Conservation (phyloP, 345 rosid genomes). For the Alliaria petiolata region DNA sequence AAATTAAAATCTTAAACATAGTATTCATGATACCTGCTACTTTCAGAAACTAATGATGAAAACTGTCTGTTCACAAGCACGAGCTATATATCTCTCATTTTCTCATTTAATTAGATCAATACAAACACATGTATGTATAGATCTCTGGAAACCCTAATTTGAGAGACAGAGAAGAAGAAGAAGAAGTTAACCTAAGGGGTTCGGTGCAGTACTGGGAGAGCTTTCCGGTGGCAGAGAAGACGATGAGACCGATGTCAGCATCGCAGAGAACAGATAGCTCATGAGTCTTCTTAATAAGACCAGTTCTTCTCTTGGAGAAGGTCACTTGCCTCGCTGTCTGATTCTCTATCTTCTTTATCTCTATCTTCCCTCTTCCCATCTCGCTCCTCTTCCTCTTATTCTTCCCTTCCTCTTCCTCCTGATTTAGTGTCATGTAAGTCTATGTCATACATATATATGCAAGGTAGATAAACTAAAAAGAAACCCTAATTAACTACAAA, state of each 20-base stretch:
- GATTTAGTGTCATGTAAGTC: conserved; percentile 1
- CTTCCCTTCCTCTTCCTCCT: conserved; percentile 15
- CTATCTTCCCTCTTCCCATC: conserved; percentile 50
- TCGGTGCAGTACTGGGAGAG: conserved; percentile 37
- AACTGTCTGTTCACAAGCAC: conserved; percentile 31
- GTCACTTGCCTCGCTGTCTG: conserved; percentile 44
- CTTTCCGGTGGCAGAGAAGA: conserved; percentile 47
- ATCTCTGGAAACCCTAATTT: conserved; percentile 34
- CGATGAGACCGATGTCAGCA: conserved; percentile 47
- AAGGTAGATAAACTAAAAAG: neutral
- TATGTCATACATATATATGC: neutral
- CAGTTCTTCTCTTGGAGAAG: conserved; percentile 43
- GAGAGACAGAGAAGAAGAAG: conserved; percentile 8
- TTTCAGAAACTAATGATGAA: conserved; percentile 30
- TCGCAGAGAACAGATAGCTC: conserved; percentile 51
- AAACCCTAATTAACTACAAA: conserved; percentile 4
- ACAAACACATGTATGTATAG: conserved; percentile 18
- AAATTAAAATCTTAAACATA: conserved; percentile 4
- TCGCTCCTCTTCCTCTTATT: conserved; percentile 18
- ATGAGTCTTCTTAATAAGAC: conserved; percentile 47
- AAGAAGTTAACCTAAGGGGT: conserved; percentile 26
- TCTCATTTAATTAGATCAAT: conserved; percentile 15
- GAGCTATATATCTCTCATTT: neutral
- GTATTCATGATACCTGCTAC: conserved; percentile 19
- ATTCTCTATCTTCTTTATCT: conserved; percentile 43